Evolutionary conservation across 768 basidiomycete genomes (phyloP).

Genomic region (Agaricus blazei): DNA sequence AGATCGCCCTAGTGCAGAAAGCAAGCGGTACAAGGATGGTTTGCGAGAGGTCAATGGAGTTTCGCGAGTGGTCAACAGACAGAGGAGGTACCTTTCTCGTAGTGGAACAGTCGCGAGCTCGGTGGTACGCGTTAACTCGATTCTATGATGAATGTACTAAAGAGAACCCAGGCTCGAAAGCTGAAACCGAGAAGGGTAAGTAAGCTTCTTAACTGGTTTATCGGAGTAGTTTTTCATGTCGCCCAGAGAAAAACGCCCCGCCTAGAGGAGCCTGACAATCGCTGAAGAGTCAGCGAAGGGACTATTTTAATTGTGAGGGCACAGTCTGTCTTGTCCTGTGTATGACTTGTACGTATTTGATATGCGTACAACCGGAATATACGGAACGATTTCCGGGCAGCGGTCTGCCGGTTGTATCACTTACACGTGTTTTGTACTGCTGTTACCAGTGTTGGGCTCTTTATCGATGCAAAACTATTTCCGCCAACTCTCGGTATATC

Average conservation of each 20-base stretch:
- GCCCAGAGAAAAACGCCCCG: neutral
- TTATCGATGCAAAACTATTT: no score
- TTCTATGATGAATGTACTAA: neutral
- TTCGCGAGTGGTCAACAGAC: neutral
- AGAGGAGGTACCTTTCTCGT: neutral
- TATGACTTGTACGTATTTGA: neutral
- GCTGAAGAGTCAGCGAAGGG: neutral
- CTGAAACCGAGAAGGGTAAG: neutral
- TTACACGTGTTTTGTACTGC: no score
- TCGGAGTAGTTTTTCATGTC: neutral
- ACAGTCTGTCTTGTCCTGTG: neutral
- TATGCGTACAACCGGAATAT: neutral
- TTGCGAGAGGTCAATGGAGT: neutral
- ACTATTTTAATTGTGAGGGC: no score
- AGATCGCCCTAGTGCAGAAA: neutral
- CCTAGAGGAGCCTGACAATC: neutral
- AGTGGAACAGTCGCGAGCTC: neutral
- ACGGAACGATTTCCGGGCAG: neutral
- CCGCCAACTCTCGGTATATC: no score
- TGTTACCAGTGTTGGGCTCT: no score
- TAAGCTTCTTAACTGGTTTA: neutral
- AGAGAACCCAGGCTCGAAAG: neutral
- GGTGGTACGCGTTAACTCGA: neutral
- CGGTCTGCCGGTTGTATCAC: no score
- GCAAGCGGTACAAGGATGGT: neutral